Percentiles rank a stretch among this genome's conserved stretches.
These are phyloP conservation scores for Fusarium nurragi DNA, from an alignment of 2,329 filamentous ascomycete species.

Conservation along the genomic window DNA sequence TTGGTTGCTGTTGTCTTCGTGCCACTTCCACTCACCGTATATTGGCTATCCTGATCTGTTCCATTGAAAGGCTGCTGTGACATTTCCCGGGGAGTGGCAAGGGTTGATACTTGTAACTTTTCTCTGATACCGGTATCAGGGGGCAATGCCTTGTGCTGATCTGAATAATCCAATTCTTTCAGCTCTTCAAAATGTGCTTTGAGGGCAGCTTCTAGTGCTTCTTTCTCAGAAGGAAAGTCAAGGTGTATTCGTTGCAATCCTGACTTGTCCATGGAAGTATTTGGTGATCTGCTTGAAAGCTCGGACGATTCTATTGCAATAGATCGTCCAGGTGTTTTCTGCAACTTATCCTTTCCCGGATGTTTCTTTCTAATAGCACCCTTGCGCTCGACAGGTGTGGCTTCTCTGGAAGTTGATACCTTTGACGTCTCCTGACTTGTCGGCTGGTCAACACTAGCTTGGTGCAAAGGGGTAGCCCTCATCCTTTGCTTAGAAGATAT, in stretches of 20 bases:
- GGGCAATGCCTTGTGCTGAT: background rate
- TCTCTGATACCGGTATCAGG: background rate
- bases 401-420: background rate
- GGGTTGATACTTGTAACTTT: background rate
- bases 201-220: slow-evolving; percentile 29
- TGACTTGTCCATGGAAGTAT: background rate
- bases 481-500: slow-evolving; percentile 42
- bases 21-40: background rate
- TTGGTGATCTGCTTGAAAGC: background rate
- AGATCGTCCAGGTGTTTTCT: background rate
- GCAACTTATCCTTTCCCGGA: slow-evolving; percentile 5
- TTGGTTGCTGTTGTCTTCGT: background rate
- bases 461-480: background rate
- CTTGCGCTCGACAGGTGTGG: slow-evolving; percentile 24
- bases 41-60: background rate
- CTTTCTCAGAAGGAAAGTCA: slow-evolving; percentile 25
- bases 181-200: slow-evolving; percentile 34
- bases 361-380: slow-evolving; percentile 34
- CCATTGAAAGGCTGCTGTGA: background rate
- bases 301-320: slow-evolving; percentile 24
- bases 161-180: slow-evolving; percentile 10
- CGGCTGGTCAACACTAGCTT: background rate
- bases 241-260: background rate
- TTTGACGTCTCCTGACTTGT: background rate
- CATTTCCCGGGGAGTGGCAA: background rate